Percentiles rank a stretch among this genome's conserved stretches.
Conservation (phyloP, 495 filamentous ascomycete species). For the Podospora conica region DNA sequence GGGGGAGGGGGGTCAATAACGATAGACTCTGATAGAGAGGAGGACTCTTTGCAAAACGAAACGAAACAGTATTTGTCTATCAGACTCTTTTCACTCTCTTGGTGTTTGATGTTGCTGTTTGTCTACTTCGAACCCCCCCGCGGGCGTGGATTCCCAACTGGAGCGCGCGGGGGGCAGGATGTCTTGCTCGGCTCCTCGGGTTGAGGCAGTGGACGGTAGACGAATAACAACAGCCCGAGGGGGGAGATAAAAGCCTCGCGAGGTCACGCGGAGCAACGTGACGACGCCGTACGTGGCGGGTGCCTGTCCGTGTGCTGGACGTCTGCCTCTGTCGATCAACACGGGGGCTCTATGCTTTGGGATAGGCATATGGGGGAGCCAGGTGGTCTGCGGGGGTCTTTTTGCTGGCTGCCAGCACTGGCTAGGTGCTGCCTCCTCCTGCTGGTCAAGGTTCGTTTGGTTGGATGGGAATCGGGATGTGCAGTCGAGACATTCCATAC, state of each 20-base stretch:
- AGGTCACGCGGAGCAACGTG: constrained; percentile 1
- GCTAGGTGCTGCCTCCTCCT: background rate
- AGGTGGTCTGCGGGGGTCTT: no score
- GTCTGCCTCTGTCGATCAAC: constrained; percentile 1
- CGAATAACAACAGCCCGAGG: background rate
- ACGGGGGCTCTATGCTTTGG: background rate
- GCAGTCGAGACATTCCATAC: background rate
- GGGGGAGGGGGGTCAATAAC: no score
- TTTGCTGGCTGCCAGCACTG: no score
- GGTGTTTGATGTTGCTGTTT: background rate
- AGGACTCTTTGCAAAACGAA: background rate
- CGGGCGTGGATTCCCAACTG: background rate
- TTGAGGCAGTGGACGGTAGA: background rate
- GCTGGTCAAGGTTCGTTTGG: background rate
- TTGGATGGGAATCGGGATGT: background rate
- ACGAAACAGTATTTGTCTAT: background rate
- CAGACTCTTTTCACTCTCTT: background rate
- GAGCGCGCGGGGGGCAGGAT: background rate
- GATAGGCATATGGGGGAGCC: background rate
- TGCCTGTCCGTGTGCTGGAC: background rate
- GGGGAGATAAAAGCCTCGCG: constrained; percentile 3
- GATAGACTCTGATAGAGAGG: background rate
- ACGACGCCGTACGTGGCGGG: background rate
- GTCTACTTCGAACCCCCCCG: background rate
- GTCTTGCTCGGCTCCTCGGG: background rate